A percentile compares a stretch with the other conserved stretches of the same genome.
Evolutionary conservation across 108 stramenopile species (phyloP).

Genomic region (Skeletonema tropicum): DNA sequence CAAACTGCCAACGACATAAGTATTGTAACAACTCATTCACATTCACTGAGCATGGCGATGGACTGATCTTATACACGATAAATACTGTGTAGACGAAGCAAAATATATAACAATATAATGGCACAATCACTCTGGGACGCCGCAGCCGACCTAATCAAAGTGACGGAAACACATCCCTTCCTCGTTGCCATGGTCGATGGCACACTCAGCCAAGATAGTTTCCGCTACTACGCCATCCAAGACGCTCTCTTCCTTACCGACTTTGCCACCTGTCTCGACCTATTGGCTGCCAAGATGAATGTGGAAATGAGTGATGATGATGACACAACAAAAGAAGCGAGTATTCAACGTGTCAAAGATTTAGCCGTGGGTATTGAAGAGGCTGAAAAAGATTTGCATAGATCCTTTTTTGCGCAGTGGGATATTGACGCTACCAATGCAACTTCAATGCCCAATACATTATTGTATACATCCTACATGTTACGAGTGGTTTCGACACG

Average conservation of each 20-base stretch:
- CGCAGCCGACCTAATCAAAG: conserved; percentile 60
- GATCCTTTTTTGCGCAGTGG: conserved; percentile 77
- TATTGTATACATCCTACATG: conserved; percentile 90
- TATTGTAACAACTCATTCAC: no score
- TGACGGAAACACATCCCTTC: conserved; percentile 84
- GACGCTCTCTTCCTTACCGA: conserved; percentile 81
- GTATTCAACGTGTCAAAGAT: conserved; percentile 42
- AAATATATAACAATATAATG: conserved; percentile 4
- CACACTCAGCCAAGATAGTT: conserved; percentile 60
- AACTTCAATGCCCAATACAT: conserved; percentile 71
- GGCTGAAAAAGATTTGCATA: conserved; percentile 74
- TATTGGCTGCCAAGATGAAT: conserved; percentile 51
- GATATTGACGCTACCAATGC: conserved; percentile 57
- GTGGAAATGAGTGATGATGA: conserved; percentile 18
- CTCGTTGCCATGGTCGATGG: conserved; percentile 85
- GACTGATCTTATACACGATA: no score
- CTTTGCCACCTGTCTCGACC: conserved; percentile 67
- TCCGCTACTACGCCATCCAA: conserved; percentile 83
- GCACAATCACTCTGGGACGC: conserved; percentile 77
- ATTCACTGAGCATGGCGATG: no score
- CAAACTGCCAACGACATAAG: no score
- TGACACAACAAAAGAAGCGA: conserved; percentile 19
- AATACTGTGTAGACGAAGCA: no score
- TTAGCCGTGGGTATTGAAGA: conserved; percentile 82
- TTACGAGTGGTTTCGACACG: conserved; percentile 62